These are phyloP conservation scores for Plasmodium relictum DNA, from an alignment of 169 alveolate species.

Conservation along the genomic window DNA sequence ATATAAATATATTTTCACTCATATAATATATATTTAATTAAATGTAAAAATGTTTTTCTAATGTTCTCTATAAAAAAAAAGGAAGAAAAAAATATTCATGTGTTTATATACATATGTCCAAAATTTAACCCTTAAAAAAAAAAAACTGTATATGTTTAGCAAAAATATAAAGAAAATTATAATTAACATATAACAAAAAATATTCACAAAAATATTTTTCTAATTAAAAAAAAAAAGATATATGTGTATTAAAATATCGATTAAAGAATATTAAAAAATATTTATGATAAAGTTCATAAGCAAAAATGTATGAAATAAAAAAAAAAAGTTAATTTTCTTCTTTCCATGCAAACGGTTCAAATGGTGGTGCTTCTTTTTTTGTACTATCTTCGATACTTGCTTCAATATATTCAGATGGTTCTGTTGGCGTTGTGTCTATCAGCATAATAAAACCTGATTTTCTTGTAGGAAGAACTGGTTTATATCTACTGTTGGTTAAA, in stretches of 20 bases:
- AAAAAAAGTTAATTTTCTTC: slow-evolving; percentile 55
- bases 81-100: too few relatives aligned
- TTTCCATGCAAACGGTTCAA: slow-evolving; percentile 78
- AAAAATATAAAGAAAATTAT: background rate
- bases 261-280: background rate
- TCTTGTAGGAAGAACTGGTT: slow-evolving; percentile 91
- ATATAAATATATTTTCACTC: too few relatives aligned
- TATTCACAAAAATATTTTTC: background rate
- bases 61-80: too few relatives aligned
- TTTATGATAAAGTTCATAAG: background rate
- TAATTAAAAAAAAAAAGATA: background rate
- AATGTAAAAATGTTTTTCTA: too few relatives aligned
- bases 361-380: slow-evolving; percentile 77
- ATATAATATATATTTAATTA: too few relatives aligned
- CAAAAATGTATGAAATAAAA: background rate
- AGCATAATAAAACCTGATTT: slow-evolving; percentile 90
- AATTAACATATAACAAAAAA: background rate
- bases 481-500: slow-evolving; percentile 85
- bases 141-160: background rate
- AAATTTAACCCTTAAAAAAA: background rate
- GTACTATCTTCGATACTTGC: slow-evolving; percentile 22
- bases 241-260: background rate
- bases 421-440: slow-evolving; percentile 82
- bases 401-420: slow-evolving; percentile 76
- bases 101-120: too few relatives aligned